Conservation (phyloP, 2,329 filamentous ascomycete species). For the Fusarium musae region DNA sequence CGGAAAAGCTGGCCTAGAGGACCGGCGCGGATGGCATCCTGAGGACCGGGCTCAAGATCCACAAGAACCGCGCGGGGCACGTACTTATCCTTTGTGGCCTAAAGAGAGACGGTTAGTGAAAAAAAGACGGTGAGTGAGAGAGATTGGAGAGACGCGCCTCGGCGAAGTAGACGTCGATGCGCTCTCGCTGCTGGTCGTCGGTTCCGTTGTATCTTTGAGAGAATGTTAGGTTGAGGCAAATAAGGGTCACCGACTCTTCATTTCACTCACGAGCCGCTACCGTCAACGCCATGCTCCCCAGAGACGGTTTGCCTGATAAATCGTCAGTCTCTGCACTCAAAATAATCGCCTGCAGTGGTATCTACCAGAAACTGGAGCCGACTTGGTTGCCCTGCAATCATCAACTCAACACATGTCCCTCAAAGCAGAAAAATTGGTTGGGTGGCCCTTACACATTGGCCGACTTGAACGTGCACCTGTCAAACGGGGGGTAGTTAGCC, state of each 20-base stretch:
- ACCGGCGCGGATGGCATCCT: conserved; percentile 98
- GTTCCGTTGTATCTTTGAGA: conserved; percentile 77
- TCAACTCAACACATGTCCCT: conserved; percentile 25
- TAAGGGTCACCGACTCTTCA: conserved; percentile 1
- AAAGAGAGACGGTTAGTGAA: conserved; percentile 15
- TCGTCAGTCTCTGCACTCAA: background rate
- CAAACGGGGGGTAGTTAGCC: conserved; percentile 45
- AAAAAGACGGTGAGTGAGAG: background rate
- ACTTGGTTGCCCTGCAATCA: conserved; percentile 94
- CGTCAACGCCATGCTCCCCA: conserved; percentile 95
- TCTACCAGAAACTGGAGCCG: conserved; percentile 93
- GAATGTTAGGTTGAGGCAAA: conserved; percentile 10
- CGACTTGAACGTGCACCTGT: conserved; percentile 99
- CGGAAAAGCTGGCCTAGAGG: conserved; percentile 99
- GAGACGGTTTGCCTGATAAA: conserved; percentile 75
- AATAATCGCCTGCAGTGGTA: background rate
- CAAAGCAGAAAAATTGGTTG: conserved; percentile 48
- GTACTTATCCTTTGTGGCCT: conserved; percentile 98
- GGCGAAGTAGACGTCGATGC: conserved; percentile 99
- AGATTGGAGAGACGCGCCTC: conserved; percentile 56
- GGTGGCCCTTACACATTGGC: conserved; percentile 84
- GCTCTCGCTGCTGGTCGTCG: conserved; percentile 98
- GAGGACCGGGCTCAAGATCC: conserved; percentile 98
- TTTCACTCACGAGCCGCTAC: conserved; percentile 80
- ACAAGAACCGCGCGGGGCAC: conserved; percentile 99